phyloP scores from a whole-genome alignment of 2,329 filamentous ascomycete species.

The Alternaria ethzedia region DNA sequence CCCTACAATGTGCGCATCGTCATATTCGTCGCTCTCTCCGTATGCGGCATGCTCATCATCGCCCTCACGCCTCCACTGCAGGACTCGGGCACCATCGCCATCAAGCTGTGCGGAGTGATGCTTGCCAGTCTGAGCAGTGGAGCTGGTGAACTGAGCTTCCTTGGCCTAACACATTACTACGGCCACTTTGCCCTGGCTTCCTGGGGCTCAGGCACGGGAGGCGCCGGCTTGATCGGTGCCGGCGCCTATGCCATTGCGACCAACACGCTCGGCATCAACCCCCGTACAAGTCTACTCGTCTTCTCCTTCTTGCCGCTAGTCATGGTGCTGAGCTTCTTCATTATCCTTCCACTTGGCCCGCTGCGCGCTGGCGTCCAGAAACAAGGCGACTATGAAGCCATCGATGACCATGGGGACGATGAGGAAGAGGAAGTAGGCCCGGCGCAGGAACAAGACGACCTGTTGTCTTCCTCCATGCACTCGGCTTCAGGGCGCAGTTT shows the following conservation, averaged over 20 bases:
- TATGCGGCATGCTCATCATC: constrained; percentile 86
- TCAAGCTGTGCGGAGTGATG: constrained; percentile 82
- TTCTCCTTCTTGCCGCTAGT: constrained; percentile 80
- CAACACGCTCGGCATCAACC: constrained; percentile 76
- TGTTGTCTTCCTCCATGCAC: constrained; percentile 44
- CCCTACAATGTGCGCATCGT: constrained; percentile 79
- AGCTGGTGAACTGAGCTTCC: constrained; percentile 86
- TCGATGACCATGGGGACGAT: constrained; percentile 50
- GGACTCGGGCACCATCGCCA: constrained; percentile 66
- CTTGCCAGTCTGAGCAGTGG: constrained; percentile 86
- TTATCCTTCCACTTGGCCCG: constrained; percentile 73
- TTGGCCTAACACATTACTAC: constrained; percentile 92
- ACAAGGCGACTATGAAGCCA: constrained; percentile 61
- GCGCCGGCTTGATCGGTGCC: constrained; percentile 84
- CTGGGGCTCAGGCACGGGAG: constrained; percentile 93
- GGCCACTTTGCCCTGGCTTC: constrained; percentile 84
- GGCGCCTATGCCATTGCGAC: constrained; percentile 88
- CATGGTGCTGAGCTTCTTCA: constrained; percentile 88
- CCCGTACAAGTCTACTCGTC: constrained; percentile 74
- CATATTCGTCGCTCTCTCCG: constrained; percentile 75
- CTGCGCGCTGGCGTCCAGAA: constrained; percentile 58
- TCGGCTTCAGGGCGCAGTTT: constrained; percentile 39
- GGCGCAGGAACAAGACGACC: constrained; percentile 40
- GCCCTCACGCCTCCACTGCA: constrained; percentile 73
- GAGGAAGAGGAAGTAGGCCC: constrained; percentile 23